phyloP scores from a whole-genome alignment of 805 yeast species.

The Cyberlindnera meyerae region DNA sequence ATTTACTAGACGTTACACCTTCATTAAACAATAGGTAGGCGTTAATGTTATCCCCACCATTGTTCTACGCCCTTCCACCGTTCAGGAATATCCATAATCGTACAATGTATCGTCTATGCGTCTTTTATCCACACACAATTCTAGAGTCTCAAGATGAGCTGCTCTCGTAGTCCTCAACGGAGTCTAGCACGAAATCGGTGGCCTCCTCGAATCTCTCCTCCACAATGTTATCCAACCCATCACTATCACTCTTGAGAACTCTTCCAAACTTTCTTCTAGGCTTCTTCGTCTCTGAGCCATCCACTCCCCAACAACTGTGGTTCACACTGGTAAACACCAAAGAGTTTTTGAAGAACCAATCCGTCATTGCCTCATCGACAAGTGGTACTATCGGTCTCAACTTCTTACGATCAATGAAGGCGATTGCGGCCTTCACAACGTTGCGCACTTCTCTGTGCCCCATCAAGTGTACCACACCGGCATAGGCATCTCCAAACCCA shows the following conservation, averaged over 20 bases:
- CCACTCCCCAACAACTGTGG: conserved; percentile 78
- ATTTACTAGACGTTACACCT: too few relatives aligned
- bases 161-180: conserved; percentile 64
- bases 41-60: too few relatives aligned
- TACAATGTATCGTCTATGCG: too few relatives aligned
- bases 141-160: conserved; percentile 15
- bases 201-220: conserved; percentile 84
- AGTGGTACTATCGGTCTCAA: conserved; percentile 78
- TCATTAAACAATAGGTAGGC: too few relatives aligned
- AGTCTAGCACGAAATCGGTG: conserved; percentile 75
- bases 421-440: conserved; percentile 65
- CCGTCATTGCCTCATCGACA: conserved; percentile 83
- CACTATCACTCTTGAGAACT: conserved; percentile 67
- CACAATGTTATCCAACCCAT: conserved; percentile 70
- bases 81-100: too few relatives aligned
- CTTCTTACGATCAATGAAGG: conserved; percentile 62
- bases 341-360: conserved; percentile 88
- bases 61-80: too few relatives aligned
- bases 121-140: too few relatives aligned
- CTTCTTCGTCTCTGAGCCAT: conserved; percentile 46
- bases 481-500: conserved; percentile 87
- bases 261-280: conserved; percentile 92
- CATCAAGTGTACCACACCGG: conserved; percentile 78
- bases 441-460: conserved; percentile 73
- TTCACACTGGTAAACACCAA: conserved; percentile 69